A percentile compares a stretch with the other conserved stretches of the same genome.
These are phyloP conservation scores for Umbelopsis isabellina DNA, from an alignment of 192 early-diverging fungal genomes.

Conservation along the genomic window DNA sequence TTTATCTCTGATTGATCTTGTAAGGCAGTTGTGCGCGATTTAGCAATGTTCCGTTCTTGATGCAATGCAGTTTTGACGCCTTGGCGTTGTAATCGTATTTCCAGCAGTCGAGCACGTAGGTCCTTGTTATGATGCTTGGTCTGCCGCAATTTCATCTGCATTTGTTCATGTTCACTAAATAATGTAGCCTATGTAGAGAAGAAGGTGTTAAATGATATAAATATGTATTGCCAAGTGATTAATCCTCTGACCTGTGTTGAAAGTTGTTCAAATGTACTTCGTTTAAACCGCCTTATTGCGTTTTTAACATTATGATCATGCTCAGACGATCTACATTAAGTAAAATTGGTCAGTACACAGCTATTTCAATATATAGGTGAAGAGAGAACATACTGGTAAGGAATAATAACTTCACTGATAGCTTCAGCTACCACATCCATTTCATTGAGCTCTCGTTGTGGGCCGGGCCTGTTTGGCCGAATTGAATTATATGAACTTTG, in stretches of 20 bases:
- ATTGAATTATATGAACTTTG: not conserved
- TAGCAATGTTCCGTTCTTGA: not conserved
- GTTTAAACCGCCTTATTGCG: not conserved
- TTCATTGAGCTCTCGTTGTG: not conserved
- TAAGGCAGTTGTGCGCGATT: not conserved
- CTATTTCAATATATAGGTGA: not conserved
- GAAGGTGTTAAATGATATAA: not conserved
- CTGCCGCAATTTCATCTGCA: conserved; percentile 9
- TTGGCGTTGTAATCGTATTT: conserved; percentile 3
- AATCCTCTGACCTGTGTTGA: not conserved
- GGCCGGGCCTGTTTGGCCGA: not conserved
- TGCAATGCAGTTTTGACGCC: not conserved
- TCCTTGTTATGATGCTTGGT: conserved; percentile 11
- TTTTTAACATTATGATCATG: not conserved
- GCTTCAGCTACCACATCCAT: conserved; percentile 18
- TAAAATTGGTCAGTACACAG: not conserved
- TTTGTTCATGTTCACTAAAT: conserved; percentile 10
- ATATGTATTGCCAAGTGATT: not conserved
- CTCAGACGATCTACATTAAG: not conserved
- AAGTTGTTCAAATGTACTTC: not conserved
- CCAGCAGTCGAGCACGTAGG: conserved; percentile 4
- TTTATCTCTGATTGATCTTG: not conserved
- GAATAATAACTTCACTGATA: not conserved
- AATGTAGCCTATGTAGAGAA: not conserved
- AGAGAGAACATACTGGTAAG: conserved; percentile 5